These are phyloP conservation scores for Mycena indigotica DNA, from an alignment of 768 basidiomycete species.

Conservation along the genomic window DNA sequence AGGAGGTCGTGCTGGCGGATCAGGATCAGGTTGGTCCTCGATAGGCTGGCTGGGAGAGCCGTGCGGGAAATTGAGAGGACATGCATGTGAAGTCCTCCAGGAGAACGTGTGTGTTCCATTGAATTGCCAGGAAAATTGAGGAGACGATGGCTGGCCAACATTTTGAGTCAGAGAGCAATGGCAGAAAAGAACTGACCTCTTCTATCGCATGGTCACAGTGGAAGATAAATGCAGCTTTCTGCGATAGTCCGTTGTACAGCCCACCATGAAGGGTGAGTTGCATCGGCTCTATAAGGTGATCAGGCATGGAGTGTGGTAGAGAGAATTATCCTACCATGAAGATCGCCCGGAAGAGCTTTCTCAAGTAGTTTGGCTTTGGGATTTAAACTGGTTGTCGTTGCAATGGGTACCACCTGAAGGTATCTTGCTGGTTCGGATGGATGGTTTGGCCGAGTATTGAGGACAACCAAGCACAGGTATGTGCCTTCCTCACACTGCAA, in stretches of 20 bases:
- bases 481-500: slow-evolving; percentile 39
- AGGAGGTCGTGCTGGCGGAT: slow-evolving; percentile 12
- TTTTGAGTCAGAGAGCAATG: not conserved
- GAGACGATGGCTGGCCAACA: not conserved
- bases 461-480: slow-evolving; percentile 34
- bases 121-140: slow-evolving; percentile 10
- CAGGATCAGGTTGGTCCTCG: slow-evolving; percentile 9
- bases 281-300: slow-evolving; percentile 23
- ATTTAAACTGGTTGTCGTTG: slow-evolving; percentile 15
- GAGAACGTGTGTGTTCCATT: slow-evolving; percentile 16
- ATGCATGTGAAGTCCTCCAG: slow-evolving; percentile 16
- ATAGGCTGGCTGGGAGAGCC: slow-evolving; percentile 5
- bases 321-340: slow-evolving; percentile 14
- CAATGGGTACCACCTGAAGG: slow-evolving; percentile 35
- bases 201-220: slow-evolving; percentile 28
- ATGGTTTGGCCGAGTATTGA: slow-evolving; percentile 35
- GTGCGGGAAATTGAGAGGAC: slow-evolving; percentile 10
- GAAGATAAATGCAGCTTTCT: slow-evolving; percentile 35
- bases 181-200: slow-evolving; percentile 19
- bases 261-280: slow-evolving; percentile 37
- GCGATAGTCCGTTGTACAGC: slow-evolving; percentile 28
- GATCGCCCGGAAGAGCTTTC: slow-evolving; percentile 18
- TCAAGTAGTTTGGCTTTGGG: slow-evolving; percentile 26
- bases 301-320: not conserved
- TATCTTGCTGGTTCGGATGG: slow-evolving; percentile 37